Conservation (phyloP, 257 asterid genomes). For the Osmanthus fragrans region DNA sequence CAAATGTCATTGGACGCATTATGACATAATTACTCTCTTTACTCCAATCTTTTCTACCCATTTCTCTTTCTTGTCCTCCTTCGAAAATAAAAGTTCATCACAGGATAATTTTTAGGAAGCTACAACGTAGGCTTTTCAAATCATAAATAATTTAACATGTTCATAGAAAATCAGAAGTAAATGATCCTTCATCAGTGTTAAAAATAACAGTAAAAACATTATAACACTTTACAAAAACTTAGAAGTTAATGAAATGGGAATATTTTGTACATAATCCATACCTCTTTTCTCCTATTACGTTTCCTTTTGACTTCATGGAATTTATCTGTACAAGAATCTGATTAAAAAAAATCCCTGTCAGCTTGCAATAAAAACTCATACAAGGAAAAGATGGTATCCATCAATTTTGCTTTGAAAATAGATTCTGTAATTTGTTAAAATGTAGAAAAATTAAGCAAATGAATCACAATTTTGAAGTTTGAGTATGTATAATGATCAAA, state of each 20-base stretch:
- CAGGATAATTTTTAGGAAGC: neutral
- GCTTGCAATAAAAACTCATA: conserved; percentile 23
- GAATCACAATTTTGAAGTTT: neutral
- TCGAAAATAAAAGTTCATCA: neutral
- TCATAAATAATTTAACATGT: neutral
- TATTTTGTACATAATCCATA: conserved; percentile 21
- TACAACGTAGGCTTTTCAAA: neutral
- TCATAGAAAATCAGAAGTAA: neutral
- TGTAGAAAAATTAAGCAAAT: neutral
- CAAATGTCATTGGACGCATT: neutral
- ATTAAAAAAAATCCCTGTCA: conserved; percentile 17
- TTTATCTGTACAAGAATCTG: conserved; percentile 54
- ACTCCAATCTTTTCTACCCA: neutral
- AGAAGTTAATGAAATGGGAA: neutral
- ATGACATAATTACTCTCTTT: neutral
- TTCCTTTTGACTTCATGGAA: conserved; percentile 87
- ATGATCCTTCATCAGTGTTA: neutral
- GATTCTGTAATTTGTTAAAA: too few relatives aligned
- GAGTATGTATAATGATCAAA: neutral
- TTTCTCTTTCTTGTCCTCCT: neutral
- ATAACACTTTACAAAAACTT: neutral
- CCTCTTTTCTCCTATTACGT: conserved; percentile 79
- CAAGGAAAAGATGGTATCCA: neutral
- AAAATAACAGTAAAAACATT: too few relatives aligned
- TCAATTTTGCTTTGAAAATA: neutral